Conservation (phyloP, 306 rosid species). For the barrel medic (Medicago truncatula) region DNA sequence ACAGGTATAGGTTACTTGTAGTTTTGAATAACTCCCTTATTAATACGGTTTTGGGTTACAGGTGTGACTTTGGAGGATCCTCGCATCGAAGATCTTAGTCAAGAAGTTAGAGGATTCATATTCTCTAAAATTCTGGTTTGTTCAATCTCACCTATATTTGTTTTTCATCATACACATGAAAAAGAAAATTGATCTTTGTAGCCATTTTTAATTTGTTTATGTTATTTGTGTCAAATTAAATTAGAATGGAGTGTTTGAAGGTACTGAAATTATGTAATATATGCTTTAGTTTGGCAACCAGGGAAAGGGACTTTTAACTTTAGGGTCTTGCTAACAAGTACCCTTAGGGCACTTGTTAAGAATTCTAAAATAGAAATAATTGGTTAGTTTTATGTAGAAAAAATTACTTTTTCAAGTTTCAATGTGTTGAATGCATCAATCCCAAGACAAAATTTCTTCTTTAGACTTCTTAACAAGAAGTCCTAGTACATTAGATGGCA, state of each 20-base stretch:
- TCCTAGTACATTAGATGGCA: too few species aligned
- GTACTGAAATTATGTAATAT: background rate
- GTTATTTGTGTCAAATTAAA: constrained; percentile 25
- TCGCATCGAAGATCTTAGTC: constrained; percentile 95
- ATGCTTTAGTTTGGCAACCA: constrained; percentile 20
- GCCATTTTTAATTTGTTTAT: constrained; percentile 17
- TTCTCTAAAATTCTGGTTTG: constrained; percentile 95
- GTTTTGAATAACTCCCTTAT: constrained; percentile 34
- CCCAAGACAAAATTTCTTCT: too few species aligned
- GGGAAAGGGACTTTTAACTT: constrained; percentile 24
- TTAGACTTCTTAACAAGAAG: too few species aligned
- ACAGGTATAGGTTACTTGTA: constrained; percentile 15
- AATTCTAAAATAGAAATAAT: too few species aligned
- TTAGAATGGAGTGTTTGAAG: constrained; percentile 12
- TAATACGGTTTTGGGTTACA: constrained; percentile 47
- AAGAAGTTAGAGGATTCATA: constrained; percentile 98
- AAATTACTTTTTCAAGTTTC: too few species aligned
- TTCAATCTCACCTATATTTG: constrained; percentile 41
- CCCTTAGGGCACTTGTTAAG: too few species aligned
- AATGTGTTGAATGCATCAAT: too few species aligned
- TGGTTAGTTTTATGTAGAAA: too few species aligned
- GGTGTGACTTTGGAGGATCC: constrained; percentile 97
- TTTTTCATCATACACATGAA: constrained; percentile 9
- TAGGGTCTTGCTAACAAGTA: background rate
- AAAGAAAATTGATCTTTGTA: constrained; percentile 31